phyloP scores from a whole-genome alignment of 2,329 filamentous ascomycete genomes.

The Epicoccum sorghinum region DNA sequence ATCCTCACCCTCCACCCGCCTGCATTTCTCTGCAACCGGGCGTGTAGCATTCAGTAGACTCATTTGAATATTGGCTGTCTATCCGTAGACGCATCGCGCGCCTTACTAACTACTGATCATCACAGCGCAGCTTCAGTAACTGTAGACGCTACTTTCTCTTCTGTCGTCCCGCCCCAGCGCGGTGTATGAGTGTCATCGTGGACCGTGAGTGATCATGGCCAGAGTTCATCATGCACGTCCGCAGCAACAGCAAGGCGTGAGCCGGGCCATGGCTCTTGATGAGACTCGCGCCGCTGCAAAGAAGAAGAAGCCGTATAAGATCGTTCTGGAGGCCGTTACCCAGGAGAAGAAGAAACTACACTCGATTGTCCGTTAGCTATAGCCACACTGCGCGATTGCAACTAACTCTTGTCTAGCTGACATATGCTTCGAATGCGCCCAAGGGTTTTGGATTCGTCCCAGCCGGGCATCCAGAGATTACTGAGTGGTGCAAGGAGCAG shows the following conservation, averaged over 20 bases:
- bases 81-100: conserved; percentile 19
- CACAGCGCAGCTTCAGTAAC: conserved; percentile 13
- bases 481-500: conserved; percentile 62
- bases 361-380: conserved; percentile 51
- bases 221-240: conserved; percentile 33
- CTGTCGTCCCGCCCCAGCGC: conserved; percentile 12
- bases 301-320: conserved; percentile 60
- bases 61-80: conserved; percentile 14
- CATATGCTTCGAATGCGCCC: conserved; percentile 61
- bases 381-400: conserved; percentile 9
- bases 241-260: conserved; percentile 25
- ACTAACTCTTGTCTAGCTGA: conserved; percentile 56
- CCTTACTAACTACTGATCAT: conserved; percentile 24
- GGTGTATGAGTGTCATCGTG: conserved; percentile 20
- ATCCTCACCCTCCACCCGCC: conserved; percentile 25
- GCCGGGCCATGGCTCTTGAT: conserved; percentile 26
- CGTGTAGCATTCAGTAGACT: conserved; percentile 28
- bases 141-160: conserved; percentile 11
- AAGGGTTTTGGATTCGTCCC: conserved; percentile 67
- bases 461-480: conserved; percentile 65
- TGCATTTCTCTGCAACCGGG: conserved; percentile 27
- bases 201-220: conserved; percentile 29
- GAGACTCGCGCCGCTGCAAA: conserved; percentile 30
- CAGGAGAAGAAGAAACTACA: conserved; percentile 66
- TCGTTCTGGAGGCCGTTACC: conserved; percentile 63